A percentile compares a stretch with the other conserved stretches of the same genome.
Conservation (phyloP, 345 rosid species). For the Cardamine chenopodiifolia region DNA sequence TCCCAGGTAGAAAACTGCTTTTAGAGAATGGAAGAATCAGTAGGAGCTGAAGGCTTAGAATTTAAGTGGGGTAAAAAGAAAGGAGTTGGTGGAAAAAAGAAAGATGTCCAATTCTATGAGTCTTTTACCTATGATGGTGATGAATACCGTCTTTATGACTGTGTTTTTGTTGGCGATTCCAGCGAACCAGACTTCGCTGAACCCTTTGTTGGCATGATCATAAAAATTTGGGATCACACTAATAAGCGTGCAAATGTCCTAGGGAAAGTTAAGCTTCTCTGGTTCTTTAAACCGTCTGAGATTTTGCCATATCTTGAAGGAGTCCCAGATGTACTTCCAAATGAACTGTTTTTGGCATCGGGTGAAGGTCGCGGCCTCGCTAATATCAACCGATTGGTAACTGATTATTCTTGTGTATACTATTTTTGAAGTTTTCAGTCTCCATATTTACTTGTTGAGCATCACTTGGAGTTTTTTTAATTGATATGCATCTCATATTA, state of each 20-base stretch:
- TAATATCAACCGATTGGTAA: constrained; percentile 81
- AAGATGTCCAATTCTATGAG: constrained; percentile 66
- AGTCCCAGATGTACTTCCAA: constrained; percentile 42
- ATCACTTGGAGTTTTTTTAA: neutral
- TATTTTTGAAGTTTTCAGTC: neutral
- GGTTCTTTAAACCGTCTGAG: constrained; percentile 81
- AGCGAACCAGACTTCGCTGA: constrained; percentile 58
- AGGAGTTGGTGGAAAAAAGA: constrained; percentile 63
- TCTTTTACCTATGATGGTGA: constrained; percentile 72
- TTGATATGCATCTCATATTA: neutral
- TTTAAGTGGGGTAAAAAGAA: constrained; percentile 78
- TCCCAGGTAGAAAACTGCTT: constrained; percentile 11
- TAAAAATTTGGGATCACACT: constrained; percentile 70
- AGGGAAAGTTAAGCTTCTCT: constrained; percentile 62
- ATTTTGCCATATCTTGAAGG: constrained; percentile 50
- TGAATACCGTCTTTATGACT: constrained; percentile 69
- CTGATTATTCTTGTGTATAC: constrained; percentile 18
- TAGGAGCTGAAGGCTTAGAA: constrained; percentile 47
- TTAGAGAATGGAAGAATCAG: constrained; percentile 57
- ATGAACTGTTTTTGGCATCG: constrained; percentile 81
- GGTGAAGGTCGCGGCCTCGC: constrained; percentile 82
- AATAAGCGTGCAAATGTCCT: constrained; percentile 31
- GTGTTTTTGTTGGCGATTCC: constrained; percentile 55
- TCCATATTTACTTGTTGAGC: constrained; percentile 17
- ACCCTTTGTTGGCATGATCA: constrained; percentile 72